These are phyloP conservation scores for Cutaneotrichosporon daszewskae DNA, from an alignment of 1,284 basidiomycete species.

Conservation along the genomic window DNA sequence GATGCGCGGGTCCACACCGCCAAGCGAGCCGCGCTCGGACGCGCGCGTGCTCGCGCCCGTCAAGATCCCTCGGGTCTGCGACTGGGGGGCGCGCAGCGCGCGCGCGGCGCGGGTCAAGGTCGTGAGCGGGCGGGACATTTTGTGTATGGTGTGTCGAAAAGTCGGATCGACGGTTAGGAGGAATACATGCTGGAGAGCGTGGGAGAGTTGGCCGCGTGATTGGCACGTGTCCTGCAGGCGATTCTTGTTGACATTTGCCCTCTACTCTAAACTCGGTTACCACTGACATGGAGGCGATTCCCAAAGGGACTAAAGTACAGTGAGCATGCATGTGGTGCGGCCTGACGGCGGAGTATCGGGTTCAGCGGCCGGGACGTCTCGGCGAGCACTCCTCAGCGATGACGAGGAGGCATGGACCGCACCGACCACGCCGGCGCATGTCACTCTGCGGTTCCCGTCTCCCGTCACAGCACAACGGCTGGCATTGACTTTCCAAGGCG, in stretches of 20 bases:
- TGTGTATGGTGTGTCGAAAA: conserved; percentile 5
- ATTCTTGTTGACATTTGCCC: not conserved
- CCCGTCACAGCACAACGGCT: conserved; percentile 34
- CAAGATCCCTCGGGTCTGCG: conserved; percentile 1
- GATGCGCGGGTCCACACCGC: conserved; percentile 35
- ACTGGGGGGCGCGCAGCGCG: not conserved
- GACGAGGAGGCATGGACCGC: conserved; percentile 31
- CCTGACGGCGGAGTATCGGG: conserved; percentile 23
- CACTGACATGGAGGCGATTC: conserved; percentile 6
- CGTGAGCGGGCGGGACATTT: conserved; percentile 11
- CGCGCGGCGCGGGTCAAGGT: conserved; percentile 3
- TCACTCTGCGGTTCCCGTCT: conserved; percentile 33
- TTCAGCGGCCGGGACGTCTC: conserved; percentile 25
- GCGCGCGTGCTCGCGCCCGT: not conserved
- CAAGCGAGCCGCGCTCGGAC: conserved; percentile 6
- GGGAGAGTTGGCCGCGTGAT: conserved; percentile 5
- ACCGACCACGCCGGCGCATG: conserved; percentile 33
- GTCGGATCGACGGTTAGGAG: not conserved
- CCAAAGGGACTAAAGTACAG: conserved; percentile 8
- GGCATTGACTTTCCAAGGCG: conserved; percentile 47
- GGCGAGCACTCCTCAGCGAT: conserved; percentile 14
- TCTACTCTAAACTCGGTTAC: too few relatives aligned
- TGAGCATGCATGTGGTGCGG: not conserved
- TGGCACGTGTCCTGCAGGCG: too few relatives aligned
- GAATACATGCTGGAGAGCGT: conserved; percentile 1